Conservation (phyloP, 148 eudicot genomes). For the Spergularia bocconei region DNA sequence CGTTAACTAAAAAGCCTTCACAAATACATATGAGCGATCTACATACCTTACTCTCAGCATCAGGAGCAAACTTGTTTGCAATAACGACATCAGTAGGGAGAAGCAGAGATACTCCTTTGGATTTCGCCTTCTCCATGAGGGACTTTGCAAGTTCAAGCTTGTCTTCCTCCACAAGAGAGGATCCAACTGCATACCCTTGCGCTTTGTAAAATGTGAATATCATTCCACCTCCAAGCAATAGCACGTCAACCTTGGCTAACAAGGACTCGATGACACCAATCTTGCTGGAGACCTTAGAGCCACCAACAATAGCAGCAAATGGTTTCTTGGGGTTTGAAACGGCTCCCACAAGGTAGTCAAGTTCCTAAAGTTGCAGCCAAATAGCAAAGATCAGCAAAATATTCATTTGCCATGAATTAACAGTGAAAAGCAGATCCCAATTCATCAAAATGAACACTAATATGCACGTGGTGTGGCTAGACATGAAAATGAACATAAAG, state of each 20-base stretch:
- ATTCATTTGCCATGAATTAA: neutral
- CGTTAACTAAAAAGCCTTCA: neutral
- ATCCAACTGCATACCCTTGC: conserved; percentile 71
- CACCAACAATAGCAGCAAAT: conserved; percentile 96
- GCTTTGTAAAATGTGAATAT: conserved; percentile 91
- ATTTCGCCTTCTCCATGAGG: conserved; percentile 80
- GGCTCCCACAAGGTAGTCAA: conserved; percentile 87
- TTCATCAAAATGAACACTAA: neutral
- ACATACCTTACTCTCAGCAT: conserved; percentile 89
- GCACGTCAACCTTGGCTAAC: conserved; percentile 62
- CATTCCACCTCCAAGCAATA: conserved; percentile 93
- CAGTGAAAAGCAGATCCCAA: neutral
- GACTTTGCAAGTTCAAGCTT: conserved; percentile 80
- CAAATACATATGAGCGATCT: neutral
- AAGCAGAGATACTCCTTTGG: conserved; percentile 66
- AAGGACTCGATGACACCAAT: conserved; percentile 88
- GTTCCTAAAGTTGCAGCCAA: conserved; percentile 46
- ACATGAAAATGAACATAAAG: neutral
- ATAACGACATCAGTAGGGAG: conserved; percentile 73
- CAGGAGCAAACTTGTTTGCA: conserved; percentile 82
- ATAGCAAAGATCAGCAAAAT: neutral
- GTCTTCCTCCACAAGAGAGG: conserved; percentile 89
- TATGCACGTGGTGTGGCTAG: neutral
- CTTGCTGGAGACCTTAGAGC: conserved; percentile 84
- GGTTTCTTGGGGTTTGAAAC: conserved; percentile 82